Base-by-base conservation (phyloP, 345 rosid genomes). In the Cardiospermum halicacabum region DNA sequence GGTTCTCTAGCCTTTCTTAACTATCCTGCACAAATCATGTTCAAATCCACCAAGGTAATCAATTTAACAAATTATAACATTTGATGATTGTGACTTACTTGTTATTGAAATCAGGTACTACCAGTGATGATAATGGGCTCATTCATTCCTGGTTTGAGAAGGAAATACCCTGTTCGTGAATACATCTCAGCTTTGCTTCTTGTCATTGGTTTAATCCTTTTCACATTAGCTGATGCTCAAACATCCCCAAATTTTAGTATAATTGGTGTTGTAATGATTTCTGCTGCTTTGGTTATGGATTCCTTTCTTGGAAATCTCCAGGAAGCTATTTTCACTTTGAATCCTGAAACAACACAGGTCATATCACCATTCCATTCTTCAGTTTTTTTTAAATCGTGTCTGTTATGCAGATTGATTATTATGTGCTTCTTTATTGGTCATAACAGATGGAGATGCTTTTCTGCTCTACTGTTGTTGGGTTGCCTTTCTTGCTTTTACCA, bases 81-180 rank as follows among this genome's bases (percentile, higher is more conserved):
- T 13, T 32, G 42, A 25, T 24, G 42, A 22, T 21, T 40, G n/a
- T 40, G 32, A 31, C 21, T 61, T 8, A 43, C 28, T 64, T 42
- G 27, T 50, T 64, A 42, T 16, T 25, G 18, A 34, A 21, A 51
- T 15, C 69, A 89, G 96, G 93, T 90, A 19, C 74, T 90, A 30
- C 95, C 95, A 0, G 97, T 90, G 31, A 90, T 88, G 97, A 61
- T 87, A 64, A 87, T 90, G 92, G 95, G 97, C 65, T 92, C 97
- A 31, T 87, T 88, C 67, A 80, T 90, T 63, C 92, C 95, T 7
- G 97, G 97, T 11, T 66, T 90, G 72, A 82, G 89, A 81, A 84
- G 95, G 74, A 90, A 82, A 65, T 88, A 90, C 68, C 85, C 90
- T 7, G 32, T 71, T 69, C 87, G 85, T 22, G 97, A 90, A 78